These are phyloP conservation scores for Cordyceps militaris DNA, from an alignment of 2,329 filamentous ascomycete species.

Conservation along the genomic window DNA sequence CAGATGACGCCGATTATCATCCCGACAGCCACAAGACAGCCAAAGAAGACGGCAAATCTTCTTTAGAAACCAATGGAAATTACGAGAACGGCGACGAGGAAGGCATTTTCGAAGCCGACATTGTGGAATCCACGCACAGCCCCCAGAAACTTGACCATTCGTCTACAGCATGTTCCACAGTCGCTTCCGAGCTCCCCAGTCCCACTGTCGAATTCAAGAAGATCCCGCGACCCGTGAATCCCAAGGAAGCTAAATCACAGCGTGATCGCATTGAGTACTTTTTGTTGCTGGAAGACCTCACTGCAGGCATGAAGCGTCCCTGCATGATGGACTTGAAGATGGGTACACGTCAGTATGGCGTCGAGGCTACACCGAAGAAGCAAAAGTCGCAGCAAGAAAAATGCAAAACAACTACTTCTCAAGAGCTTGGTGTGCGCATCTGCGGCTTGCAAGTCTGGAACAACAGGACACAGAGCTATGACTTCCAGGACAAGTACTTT, in stretches of 20 bases:
- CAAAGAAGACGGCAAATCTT: neutral
- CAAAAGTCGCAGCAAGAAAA: conserved; percentile 88
- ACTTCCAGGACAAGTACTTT: conserved; percentile 99
- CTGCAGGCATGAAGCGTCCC: conserved; percentile 90
- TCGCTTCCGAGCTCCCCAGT: conserved; percentile 31
- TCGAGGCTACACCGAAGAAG: conserved; percentile 88
- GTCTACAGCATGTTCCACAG: conserved; percentile 24
- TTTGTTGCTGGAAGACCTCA: conserved; percentile 86
- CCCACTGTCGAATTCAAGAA: conserved; percentile 30
- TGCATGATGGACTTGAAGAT: conserved; percentile 98
- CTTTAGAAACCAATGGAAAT: neutral
- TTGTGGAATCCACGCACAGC: neutral
- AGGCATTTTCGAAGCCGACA: conserved; percentile 12
- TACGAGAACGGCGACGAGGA: conserved; percentile 52
- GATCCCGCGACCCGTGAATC: conserved; percentile 60
- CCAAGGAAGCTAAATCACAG: conserved; percentile 65
- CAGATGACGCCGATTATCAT: conserved; percentile 67
- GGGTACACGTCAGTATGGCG: conserved; percentile 94
- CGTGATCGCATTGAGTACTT: conserved; percentile 80
- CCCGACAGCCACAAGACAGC: neutral
- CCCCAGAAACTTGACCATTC: conserved; percentile 19
- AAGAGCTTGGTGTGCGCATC: conserved; percentile 82
- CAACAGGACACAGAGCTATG: conserved; percentile 69
- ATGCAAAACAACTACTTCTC: conserved; percentile 85
- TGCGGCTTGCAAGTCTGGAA: conserved; percentile 98